Base-by-base conservation (phyloP, 768 basidiomycete species). In the Suillus ampliporus region DNA sequence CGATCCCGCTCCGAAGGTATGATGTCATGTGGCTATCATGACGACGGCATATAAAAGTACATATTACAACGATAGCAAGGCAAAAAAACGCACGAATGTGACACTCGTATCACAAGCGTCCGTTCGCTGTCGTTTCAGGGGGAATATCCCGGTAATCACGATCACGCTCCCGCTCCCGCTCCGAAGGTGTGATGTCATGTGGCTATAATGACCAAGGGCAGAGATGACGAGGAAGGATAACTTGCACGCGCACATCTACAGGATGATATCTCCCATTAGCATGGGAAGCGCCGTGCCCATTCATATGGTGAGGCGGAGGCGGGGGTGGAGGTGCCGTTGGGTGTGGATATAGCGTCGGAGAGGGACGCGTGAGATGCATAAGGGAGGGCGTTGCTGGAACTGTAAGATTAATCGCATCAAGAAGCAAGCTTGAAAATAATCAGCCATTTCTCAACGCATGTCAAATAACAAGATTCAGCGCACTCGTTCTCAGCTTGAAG, bases 401-500 rank as follows among this genome's bases (percentile, higher is more conserved):
- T 8, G 74, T 47, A 46, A 75, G 74, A 61, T 68, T 77, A 17
- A 75, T 75, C 8, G 74, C 74, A 28, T 75, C 74, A 48, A 75
- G 71, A 26, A 75, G 76, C 11, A 75, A 71, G 56, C 74, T 75
- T 13, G 1, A 61, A 13, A 57, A 50, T 13, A 2, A 4, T 21
- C 14, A 47, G 35, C 3, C 4, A 31, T 3, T 28, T n/a, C n/a
- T n/a, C n/a, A 8, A 15, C 8, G 58, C 31, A 35, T 4, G 40
- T n/a, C 40, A 6, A 40, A 3, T 17, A 46, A 8, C 31, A 40
- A 11, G 21, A 19, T 5, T 15, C 31, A 17, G 64, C 76, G 5
- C 48, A 76, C 76, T 76, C 71, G 57, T 76, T 77, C 54, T 76
- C 74, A 1, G 72, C 67, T 43, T 76, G 72, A 7, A 76, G 66